Conservation (phyloP, 352 stramenopile genomes). For the Pythium dissimile region DNA sequence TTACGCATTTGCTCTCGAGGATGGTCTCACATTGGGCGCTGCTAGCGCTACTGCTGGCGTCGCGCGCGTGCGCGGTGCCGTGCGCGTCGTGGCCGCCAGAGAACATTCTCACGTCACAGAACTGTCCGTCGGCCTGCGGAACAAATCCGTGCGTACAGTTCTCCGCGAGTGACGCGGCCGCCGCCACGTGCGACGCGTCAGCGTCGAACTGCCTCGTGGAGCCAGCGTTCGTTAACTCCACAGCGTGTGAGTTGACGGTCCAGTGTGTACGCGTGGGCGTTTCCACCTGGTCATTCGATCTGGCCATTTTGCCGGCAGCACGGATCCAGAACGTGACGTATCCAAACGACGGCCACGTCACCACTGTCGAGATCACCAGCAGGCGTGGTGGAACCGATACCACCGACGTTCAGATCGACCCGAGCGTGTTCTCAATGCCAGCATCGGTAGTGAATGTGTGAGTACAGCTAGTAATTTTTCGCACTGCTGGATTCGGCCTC, state of each 20-base stretch:
- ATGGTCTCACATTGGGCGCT: too few species aligned
- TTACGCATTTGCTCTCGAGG: too few species aligned
- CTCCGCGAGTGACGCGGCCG: slow-evolving; percentile 25
- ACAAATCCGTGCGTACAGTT: slow-evolving; percentile 42
- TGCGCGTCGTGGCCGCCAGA: slow-evolving; percentile 39
- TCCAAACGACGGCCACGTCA: not conserved
- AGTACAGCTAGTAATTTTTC: too few species aligned
- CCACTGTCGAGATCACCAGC: not conserved
- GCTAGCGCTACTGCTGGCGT: not conserved
- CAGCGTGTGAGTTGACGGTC: not conserved
- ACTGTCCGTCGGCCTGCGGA: slow-evolving; percentile 36
- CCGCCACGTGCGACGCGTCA: slow-evolving; percentile 6
- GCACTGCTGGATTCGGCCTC: too few species aligned
- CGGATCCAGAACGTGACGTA: not conserved
- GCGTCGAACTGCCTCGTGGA: not conserved
- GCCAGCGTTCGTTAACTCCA: not conserved
- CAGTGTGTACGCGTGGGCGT: not conserved
- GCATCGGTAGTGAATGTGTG: not conserved
- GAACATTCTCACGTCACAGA: slow-evolving; percentile 45
- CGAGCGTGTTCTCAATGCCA: not conserved
- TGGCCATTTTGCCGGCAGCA: not conserved
- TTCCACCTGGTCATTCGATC: not conserved
- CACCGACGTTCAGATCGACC: not conserved
- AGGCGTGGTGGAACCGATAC: not conserved
- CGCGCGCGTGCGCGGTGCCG: slow-evolving; percentile 8